Base-by-base conservation (phyloP, 1,284 basidiomycete species). In the Erythrobasidium hasegawianum region DNA sequence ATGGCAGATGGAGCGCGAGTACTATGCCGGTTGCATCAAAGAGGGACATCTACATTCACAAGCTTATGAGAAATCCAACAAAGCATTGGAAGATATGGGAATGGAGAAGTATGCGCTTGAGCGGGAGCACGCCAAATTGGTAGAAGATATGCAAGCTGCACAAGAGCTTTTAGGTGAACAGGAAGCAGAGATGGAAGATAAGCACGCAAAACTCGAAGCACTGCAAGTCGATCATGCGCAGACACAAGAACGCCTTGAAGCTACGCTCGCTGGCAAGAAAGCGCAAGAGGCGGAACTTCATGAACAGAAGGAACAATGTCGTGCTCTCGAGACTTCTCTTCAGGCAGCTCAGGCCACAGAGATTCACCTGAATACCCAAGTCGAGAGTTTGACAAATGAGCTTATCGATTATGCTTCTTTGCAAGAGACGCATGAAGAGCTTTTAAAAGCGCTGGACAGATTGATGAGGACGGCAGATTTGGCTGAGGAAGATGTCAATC, bases 401-500 rank as follows among this genome's bases (percentile, higher is more conserved):
- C 54, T 64, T 14, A 53, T 64, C 40, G 52, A 39, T 16, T 64
- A 64, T 20, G 24, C 52, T 11, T 41, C 41, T n/a, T 54, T 64
- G 10, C 61, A 64, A 40, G 61, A 64, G 26, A 64, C 61, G 22
- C 61, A 64, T 27, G 61, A 45, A 2, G 61, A 64, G 27, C 43
- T 64, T 13, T 14, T 56, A 16, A 64, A 39, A 22, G 39, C 52
- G 13, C 27, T 64, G 18, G 61, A 64, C 33, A 45, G 61, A 8
- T 26, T 64, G 10, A 56, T 57, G 61, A 38, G 61, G 20, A 64
- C 61, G 10, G 52, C 61, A 16, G 55, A 64, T 29, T 39, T 68
- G 33, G 67, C 67, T 2, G 59, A 68, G 33, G 59, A 57, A 14
- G 67, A 68, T 52, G 67, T 55, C 5, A 50, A 54, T 18, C 27